Evolutionary conservation across 805 yeast species (phyloP), one percentile per base, ranked within the genome.

Genomic region (Candida multigemmis): DNA sequence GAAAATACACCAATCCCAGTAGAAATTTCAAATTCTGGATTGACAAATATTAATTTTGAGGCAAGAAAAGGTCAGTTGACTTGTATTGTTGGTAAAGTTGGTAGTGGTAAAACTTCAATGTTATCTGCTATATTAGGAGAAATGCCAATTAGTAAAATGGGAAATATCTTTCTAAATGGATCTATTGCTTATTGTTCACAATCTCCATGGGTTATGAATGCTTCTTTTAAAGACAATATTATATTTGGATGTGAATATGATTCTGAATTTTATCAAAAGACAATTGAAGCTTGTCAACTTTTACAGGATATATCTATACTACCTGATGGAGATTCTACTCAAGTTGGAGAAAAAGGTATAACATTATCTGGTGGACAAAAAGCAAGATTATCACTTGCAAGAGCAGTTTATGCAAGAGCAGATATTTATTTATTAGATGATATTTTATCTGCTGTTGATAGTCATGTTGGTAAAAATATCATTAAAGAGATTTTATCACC

Each of bases 361-460:
- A 65, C 77, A 2, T 53, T 73, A 16, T 66, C 74, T 6, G 78
- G 78, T 19, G 78, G 81, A 6, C 81, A 74, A 42, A 74, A 71
- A 42, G 78, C 79, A 0, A 50, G 86, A 46, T 51, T 77, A 16
- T 65, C 77, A 9, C 52, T 77, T 22, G 85, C 85, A 0, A 65
- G 86, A 41, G 82, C 84, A 0, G 77, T 77, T 4, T 77, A 77
- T 42, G 53, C 81, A 0, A 53, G 74, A 28, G 62, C 69, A 2
- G 81, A 76, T 47, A 56, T 76, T 5, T 68, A 70, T 32, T 44
- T 77, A 21, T 38, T 77, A 28, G 86, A 77, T 52, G 86, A 77
- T 44, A 62, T 77, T 14, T 53, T 77, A 31, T 68, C 79, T 37
- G 85, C 85, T 2, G 86, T 77, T 12, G 86, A 77, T 53, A 74